Evolutionary conservation across 1,139 yeast genomes (phyloP).

Genomic region (Nakaseomyces kungkrabaensis): DNA sequence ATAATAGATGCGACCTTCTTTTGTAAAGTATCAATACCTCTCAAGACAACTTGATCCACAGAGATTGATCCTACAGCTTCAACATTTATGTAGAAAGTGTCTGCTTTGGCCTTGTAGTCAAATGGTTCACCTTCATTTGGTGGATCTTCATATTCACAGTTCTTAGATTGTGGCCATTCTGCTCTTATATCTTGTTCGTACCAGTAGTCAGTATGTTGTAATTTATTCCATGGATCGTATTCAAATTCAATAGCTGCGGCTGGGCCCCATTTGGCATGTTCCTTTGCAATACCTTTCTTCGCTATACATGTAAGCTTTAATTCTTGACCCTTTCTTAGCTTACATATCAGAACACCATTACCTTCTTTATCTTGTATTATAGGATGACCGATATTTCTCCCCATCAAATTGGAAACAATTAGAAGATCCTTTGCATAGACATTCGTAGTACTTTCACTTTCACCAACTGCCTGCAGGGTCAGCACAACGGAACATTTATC

Average conservation of each 20-base stretch:
- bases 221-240: constrained; percentile 98
- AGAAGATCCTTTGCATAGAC: constrained; percentile 83
- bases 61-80: constrained; percentile 87
- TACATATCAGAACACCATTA: constrained; percentile 82
- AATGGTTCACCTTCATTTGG: constrained; percentile 82
- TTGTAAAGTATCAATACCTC: constrained; percentile 77
- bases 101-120: constrained; percentile 77
- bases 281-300: constrained; percentile 95
- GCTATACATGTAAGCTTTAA: constrained; percentile 84
- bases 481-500: constrained; percentile 87
- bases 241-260: constrained; percentile 96
- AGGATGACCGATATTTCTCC: constrained; percentile 61
- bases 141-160: constrained; percentile 93
- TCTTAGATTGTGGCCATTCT: constrained; percentile 89
- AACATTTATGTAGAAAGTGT: constrained; percentile 72
- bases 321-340: constrained; percentile 88
- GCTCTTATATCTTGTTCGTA: constrained; percentile 77
- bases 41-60: constrained; percentile 79
- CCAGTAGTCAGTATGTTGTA: constrained; percentile 94
- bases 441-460: constrained; percentile 76
- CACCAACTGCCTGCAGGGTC: constrained; percentile 78
- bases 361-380: constrained; percentile 68
- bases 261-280: constrained; percentile 98
- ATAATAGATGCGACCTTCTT: constrained; percentile 85
- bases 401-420: constrained; percentile 36